phyloP scores from a whole-genome alignment of 306 rosid species.

The Trifolium pratense region DNA sequence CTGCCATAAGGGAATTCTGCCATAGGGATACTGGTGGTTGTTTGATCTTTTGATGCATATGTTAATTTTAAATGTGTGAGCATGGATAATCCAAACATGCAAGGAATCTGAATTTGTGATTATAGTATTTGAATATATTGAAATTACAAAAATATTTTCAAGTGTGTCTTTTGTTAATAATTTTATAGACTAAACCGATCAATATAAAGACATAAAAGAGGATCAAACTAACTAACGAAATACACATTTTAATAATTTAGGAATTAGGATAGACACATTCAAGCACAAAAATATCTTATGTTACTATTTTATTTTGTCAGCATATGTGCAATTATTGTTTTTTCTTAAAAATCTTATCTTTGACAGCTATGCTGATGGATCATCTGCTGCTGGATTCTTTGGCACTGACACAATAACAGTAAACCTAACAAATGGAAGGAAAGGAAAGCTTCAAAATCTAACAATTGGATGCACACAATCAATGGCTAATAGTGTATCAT shows the following conservation, averaged over 20 bases:
- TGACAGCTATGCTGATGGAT: slow-evolving; percentile 65
- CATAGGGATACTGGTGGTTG: too few species aligned
- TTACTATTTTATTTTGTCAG: neutral
- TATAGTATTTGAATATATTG: neutral
- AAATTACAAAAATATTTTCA: neutral
- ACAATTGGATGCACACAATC: slow-evolving; percentile 75
- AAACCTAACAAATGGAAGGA: slow-evolving; percentile 49
- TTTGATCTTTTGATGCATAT: too few species aligned
- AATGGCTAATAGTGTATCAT: neutral
- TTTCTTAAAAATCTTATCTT: slow-evolving; percentile 8
- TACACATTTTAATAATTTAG: neutral
- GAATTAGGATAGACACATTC: neutral
- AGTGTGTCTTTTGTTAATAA: too few species aligned
- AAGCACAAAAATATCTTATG: neutral
- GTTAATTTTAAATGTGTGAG: too few species aligned
- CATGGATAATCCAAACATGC: too few species aligned
- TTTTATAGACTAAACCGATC: too few species aligned
- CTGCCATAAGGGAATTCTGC: too few species aligned
- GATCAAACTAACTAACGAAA: neutral
- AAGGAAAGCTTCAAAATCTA: slow-evolving; percentile 44
- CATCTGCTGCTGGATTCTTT: slow-evolving; percentile 65
- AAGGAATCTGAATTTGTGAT: too few species aligned
- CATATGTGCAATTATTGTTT: slow-evolving; percentile 25
- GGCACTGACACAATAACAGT: slow-evolving; percentile 68
- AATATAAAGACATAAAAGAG: too few species aligned